These are phyloP conservation scores for Dichomitus squalens DNA, from an alignment of 1,284 basidiomycete species.

Conservation along the genomic window DNA sequence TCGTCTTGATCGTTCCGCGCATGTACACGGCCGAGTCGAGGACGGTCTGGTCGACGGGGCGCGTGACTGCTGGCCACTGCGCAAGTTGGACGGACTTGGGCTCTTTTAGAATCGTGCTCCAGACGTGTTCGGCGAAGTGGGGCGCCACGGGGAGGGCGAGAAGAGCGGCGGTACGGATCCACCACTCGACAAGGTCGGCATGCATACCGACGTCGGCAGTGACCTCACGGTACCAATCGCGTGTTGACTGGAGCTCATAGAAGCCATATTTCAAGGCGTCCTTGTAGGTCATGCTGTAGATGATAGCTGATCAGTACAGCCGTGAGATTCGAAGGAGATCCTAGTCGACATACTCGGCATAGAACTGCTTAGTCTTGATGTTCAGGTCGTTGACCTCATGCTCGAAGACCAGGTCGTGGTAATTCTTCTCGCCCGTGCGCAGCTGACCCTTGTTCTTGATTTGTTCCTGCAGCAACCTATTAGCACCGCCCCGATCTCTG, in stretches of 20 bases:
- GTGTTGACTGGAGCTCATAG: slow-evolving; percentile 91
- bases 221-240: slow-evolving; percentile 97
- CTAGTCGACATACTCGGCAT: slow-evolving; percentile 65
- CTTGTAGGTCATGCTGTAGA: slow-evolving; percentile 88
- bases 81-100: slow-evolving; percentile 82
- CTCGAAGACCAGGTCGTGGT: slow-evolving; percentile 90
- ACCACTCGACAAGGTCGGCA: slow-evolving; percentile 73
- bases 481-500: background rate
- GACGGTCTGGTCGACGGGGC: slow-evolving; percentile 57
- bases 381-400: slow-evolving; percentile 90
- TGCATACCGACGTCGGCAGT: slow-evolving; percentile 93
- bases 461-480: slow-evolving; percentile 60
- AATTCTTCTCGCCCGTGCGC: slow-evolving; percentile 70
- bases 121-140: slow-evolving; percentile 95
- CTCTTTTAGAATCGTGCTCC: slow-evolving; percentile 76
- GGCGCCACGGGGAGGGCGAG: slow-evolving; percentile 90
- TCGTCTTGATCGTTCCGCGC: slow-evolving; percentile 83
- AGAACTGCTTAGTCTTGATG: slow-evolving; percentile 78
- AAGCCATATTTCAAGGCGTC: slow-evolving; percentile 95
- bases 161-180: slow-evolving; percentile 83
- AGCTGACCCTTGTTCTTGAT: slow-evolving; percentile 68
- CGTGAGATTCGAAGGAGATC: background rate
- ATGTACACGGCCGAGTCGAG: slow-evolving; percentile 85
- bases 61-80: slow-evolving; percentile 71
- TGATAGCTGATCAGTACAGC: background rate